Conservation (phyloP, 2,329 filamentous ascomycete genomes). For the Emmonsiellopsis sp. region DNA sequence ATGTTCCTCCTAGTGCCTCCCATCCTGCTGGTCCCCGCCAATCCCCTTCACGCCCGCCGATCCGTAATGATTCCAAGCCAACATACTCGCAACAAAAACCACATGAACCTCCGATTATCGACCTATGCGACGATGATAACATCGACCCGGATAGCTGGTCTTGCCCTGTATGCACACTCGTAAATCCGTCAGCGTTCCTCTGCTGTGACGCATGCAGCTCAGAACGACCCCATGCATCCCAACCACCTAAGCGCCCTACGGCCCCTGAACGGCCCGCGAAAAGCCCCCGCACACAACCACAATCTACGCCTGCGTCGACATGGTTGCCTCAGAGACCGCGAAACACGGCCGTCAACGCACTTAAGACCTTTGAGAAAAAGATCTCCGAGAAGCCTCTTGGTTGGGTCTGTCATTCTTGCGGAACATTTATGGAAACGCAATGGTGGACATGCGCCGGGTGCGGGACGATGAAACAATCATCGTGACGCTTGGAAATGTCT, state of each 20-base stretch:
- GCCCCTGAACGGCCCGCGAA: not conserved
- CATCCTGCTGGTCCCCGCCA: slow-evolving; percentile 42
- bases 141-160: slow-evolving; percentile 43
- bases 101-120: slow-evolving; percentile 1
- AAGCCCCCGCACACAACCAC: slow-evolving; percentile 1
- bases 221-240: slow-evolving; percentile 38
- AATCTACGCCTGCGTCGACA: not conserved
- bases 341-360: slow-evolving; percentile 28
- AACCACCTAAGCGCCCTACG: slow-evolving; percentile 18
- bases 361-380: slow-evolving; percentile 31
- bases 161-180: slow-evolving; percentile 53
- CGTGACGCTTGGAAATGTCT: slow-evolving; percentile 21
- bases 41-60: slow-evolving; percentile 32
- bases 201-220: slow-evolving; percentile 52
- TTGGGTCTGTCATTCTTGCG: slow-evolving; percentile 51
- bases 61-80: slow-evolving; percentile 15
- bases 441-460: slow-evolving; percentile 58
- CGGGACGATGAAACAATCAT: slow-evolving; percentile 48
- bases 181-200: slow-evolving; percentile 51
- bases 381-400: slow-evolving; percentile 42
- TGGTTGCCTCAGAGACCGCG: slow-evolving; percentile 9
- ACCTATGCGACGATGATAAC: slow-evolving; percentile 19
- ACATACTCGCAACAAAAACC: not conserved
- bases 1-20: slow-evolving; percentile 44
- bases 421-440: slow-evolving; percentile 53